Base-by-base conservation (phyloP, 495 filamentous ascomycete species). In the Thozetella sp. region DNA sequence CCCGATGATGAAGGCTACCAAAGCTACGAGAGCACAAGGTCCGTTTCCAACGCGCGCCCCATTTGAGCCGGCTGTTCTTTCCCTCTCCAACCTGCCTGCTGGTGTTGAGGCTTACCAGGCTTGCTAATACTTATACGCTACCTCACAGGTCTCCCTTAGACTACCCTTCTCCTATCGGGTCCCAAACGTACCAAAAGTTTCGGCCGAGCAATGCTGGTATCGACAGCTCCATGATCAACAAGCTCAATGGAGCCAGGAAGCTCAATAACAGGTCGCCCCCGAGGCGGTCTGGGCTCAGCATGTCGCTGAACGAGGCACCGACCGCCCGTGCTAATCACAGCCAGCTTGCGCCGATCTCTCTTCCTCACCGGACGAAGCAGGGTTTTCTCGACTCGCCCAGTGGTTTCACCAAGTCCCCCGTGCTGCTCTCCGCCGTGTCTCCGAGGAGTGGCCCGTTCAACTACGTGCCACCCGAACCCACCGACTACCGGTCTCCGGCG, bases 171-270 rank as follows among this genome's bases (percentile, higher is more conserved):
- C 34, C 67, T 66, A 63, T 71, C 72, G 73, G 77, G 56, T 71
- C 70, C 53, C 79, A 83, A 55, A 69, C 80, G 58, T 73, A 77
- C 56, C 82, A 71, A 25, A 76, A 89, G 78, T 75, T 78, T 67
- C 85, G 81, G 58, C 69, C 69, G 23, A 85, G 83, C 9, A 88
- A 84, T 17, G 86, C 90, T 63, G 85, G 85, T 25, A 95, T 95
- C 66, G 93, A 96, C 64, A 88, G 88, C 67, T 88, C 89, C 58
- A 75, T 94, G 54, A 73, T 95, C 24, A 91, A 90, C 50, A 93
- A 90, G 68, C 86, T 78, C 78, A 90, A 76, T 83, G 86, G 74
- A 69, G 82, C 56, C 77, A 86, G 69, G 83, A 86, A 62, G 62
- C 83, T 37, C 81, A 86, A 63, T 76, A 87, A 67, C 75, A 64